A percentile compares a stretch with the other conserved stretches of the same genome.
phyloP scores from a whole-genome alignment of 148 eudicot genomes.

The Diospyros lotus region DNA sequence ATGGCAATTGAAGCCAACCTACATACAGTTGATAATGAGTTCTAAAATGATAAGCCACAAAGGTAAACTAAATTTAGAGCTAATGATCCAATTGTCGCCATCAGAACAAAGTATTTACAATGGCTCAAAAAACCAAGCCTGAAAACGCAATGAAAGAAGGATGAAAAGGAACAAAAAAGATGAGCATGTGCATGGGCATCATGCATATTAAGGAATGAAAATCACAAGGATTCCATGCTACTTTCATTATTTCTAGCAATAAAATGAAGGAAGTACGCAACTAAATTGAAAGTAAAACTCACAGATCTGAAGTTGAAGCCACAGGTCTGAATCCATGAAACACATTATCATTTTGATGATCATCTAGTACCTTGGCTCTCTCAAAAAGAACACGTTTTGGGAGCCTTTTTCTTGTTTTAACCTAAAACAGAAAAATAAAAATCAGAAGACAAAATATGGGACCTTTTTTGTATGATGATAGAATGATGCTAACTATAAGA shows the following conservation, averaged over 20 bases:
- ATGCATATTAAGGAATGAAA: not conserved
- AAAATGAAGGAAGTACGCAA: not conserved
- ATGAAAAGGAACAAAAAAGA: too few relatives aligned
- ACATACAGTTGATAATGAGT: not conserved
- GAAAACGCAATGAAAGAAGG: too few relatives aligned
- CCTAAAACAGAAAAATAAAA: conserved; percentile 30
- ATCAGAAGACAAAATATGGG: not conserved
- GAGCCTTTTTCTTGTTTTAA: conserved; percentile 42
- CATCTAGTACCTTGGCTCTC: conserved; percentile 63
- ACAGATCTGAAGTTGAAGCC: conserved; percentile 57
- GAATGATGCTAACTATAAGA: not conserved
- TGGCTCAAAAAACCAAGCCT: not conserved
- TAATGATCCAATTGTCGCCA: not conserved
- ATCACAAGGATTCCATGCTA: not conserved
- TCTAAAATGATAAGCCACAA: not conserved
- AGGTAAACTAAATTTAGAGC: not conserved
- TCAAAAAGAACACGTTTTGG: conserved; percentile 49
- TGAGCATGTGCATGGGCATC: too few relatives aligned
- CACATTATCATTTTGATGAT: conserved; percentile 51
- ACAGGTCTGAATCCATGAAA: conserved; percentile 51
- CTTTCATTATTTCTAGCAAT: not conserved
- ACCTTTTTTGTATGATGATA: not conserved
- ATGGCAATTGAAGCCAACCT: not conserved
- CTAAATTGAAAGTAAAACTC: conserved; percentile 27
- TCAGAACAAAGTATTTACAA: not conserved